Conservation (phyloP, 441 rosid genomes). For the Gossypium davidsonii region DNA sequence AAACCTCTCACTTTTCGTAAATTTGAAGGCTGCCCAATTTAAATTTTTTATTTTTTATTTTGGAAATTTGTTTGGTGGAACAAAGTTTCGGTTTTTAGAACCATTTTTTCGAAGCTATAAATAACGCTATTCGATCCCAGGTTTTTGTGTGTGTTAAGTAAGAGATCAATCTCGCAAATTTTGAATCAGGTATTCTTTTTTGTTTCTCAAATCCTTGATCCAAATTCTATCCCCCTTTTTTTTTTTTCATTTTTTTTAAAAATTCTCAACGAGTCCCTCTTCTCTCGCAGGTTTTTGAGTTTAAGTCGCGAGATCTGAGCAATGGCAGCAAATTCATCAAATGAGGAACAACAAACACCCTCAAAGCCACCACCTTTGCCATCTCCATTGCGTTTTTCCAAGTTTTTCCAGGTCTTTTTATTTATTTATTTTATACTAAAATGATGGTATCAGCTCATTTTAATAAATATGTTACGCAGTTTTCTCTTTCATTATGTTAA, state of each 20-base stretch:
- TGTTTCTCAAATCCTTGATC: neutral
- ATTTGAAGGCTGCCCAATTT: constrained; percentile 28
- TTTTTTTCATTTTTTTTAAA: neutral
- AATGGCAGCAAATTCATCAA: constrained; percentile 53
- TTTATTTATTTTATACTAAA: neutral
- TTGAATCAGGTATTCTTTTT: constrained; percentile 1
- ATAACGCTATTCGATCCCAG: constrained; percentile 23
- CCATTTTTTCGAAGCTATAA: constrained; percentile 26
- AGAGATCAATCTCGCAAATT: constrained; percentile 21
- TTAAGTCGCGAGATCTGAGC: constrained; percentile 34
- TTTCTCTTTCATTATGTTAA: constrained; percentile 13
- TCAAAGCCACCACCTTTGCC: constrained; percentile 81
- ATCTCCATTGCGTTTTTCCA: constrained; percentile 86
- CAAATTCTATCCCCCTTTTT: neutral
- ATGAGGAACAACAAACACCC: constrained; percentile 46
- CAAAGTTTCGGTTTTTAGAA: constrained; percentile 22
- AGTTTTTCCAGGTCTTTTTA: constrained; percentile 64
- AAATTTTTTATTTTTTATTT: neutral
- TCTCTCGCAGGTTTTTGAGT: neutral
- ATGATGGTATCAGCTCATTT: neutral
- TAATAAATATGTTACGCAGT: neutral
- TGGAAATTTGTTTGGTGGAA: constrained; percentile 19
- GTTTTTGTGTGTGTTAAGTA: constrained; percentile 18
- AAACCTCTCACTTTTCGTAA: constrained; percentile 29
- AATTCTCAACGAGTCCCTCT: neutral